A percentile compares a stretch with the other conserved stretches of the same genome.
These are phyloP conservation scores for Geotrichum fermentans DNA, from an alignment of 1,139 yeast genomes.

Conservation along the genomic window DNA sequence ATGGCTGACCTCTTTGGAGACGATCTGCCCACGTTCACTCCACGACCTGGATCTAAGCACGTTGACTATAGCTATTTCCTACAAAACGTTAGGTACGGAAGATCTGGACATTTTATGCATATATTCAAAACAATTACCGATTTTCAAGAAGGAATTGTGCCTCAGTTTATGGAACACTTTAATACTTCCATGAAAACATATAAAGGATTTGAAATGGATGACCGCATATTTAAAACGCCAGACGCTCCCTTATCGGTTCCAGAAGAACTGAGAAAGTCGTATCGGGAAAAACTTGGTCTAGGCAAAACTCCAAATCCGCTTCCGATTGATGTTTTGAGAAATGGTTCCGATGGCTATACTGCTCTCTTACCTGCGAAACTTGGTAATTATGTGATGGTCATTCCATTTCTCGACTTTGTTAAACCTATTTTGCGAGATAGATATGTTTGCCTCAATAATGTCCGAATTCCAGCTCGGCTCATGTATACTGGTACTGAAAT, in stretches of 20 bases:
- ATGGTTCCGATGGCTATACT: no score
- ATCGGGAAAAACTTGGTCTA: no score
- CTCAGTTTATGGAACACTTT: not conserved
- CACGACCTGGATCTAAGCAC: no score
- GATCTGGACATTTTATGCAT: not conserved
- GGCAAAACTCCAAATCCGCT: no score
- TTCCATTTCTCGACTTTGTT: conserved; percentile 8
- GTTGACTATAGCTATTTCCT: not conserved
- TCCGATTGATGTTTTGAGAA: no score
- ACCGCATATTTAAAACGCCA: no score
- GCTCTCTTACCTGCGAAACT: no score
- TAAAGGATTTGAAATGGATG: not conserved
- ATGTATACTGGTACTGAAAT: conserved; percentile 8
- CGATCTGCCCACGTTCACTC: no score
- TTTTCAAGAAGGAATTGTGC: not conserved
- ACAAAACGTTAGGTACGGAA: conserved; percentile 2
- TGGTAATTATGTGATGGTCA: conserved; percentile 10
- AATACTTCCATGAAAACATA: not conserved
- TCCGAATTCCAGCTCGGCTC: conserved; percentile 3
- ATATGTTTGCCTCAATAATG: conserved; percentile 7
- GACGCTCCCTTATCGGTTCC: no score
- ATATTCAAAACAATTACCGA: not conserved
- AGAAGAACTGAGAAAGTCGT: no score
- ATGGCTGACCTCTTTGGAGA: no score
- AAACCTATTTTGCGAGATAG: conserved; percentile 14